Percentiles rank a stretch among this genome's conserved stretches.
Conservation (phyloP, 257 asterid genomes). For the Prunella vulgaris region DNA sequence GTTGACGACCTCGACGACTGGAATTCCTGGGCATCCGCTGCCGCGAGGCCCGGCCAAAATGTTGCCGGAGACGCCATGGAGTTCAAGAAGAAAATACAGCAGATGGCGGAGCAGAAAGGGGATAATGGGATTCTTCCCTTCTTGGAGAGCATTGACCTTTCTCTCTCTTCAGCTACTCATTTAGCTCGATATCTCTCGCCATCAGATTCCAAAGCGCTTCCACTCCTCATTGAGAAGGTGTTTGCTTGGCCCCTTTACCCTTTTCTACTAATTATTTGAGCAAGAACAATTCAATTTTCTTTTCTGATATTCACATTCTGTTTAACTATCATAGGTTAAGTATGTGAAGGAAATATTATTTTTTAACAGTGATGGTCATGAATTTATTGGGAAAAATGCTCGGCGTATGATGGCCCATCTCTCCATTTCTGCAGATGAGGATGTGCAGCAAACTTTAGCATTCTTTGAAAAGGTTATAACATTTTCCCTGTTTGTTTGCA, state of each 20-base stretch:
- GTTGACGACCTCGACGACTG: conserved; percentile 77
- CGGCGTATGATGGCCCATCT: conserved; percentile 74
- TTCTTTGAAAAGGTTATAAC: conserved; percentile 76
- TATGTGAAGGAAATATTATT: conserved; percentile 79
- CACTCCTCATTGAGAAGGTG: conserved; percentile 65
- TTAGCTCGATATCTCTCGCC: conserved; percentile 65
- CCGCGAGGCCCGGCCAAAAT: conserved; percentile 19
- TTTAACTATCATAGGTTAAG: conserved; percentile 55
- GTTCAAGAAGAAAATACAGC: conserved; percentile 49
- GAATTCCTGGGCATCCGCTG: conserved; percentile 44
- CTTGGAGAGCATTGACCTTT: conserved; percentile 76
- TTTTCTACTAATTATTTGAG: not conserved
- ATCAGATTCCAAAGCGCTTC: conserved; percentile 48
- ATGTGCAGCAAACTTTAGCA: conserved; percentile 87
- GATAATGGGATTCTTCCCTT: conserved; percentile 81
- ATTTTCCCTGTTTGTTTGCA: not conserved
- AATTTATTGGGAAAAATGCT: conserved; percentile 57
- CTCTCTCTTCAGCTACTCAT: conserved; percentile 71
- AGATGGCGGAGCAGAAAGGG: conserved; percentile 73
- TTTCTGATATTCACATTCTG: conserved; percentile 22
- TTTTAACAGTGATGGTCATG: conserved; percentile 55
- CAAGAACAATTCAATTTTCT: not conserved
- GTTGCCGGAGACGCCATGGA: conserved; percentile 21
- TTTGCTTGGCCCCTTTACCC: not conserved
- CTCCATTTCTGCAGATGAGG: conserved; percentile 76